phyloP scores from a whole-genome alignment of 495 filamentous ascomycete species.

The Jackrogersella minutella region DNA sequence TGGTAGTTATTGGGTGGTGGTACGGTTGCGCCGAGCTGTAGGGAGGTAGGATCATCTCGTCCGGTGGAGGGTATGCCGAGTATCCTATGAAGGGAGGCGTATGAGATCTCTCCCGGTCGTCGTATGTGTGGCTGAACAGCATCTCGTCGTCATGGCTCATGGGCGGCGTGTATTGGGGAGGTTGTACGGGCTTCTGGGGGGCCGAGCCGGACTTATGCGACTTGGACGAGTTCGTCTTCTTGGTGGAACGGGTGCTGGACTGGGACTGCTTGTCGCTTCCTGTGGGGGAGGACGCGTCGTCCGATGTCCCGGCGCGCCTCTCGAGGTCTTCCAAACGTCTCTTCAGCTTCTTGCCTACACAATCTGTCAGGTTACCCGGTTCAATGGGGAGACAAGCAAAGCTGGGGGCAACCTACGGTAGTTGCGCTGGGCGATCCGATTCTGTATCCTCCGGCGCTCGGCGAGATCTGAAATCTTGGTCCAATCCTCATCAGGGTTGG shows the following conservation, averaged over 20 bases:
- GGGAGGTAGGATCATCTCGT: slow-evolving; percentile 69
- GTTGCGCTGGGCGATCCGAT: slow-evolving; percentile 96
- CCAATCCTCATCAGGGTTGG: slow-evolving; percentile 98
- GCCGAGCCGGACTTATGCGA: slow-evolving; percentile 53
- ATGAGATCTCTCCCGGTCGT: slow-evolving; percentile 67
- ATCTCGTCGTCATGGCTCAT: slow-evolving; percentile 61
- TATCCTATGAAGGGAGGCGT: slow-evolving; percentile 75
- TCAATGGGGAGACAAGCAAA: not conserved
- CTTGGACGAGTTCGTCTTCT: slow-evolving; percentile 54
- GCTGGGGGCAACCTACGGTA: slow-evolving; percentile 76
- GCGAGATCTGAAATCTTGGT: slow-evolving; percentile 98
- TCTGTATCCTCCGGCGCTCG: slow-evolving; percentile 93
- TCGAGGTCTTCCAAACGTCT: slow-evolving; percentile 95
- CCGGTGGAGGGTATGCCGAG: slow-evolving; percentile 71
- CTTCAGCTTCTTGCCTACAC: slow-evolving; percentile 97
- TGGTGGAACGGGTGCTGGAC: slow-evolving; percentile 56
- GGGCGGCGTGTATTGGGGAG: slow-evolving; percentile 72
- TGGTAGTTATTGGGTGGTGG: slow-evolving; percentile 66
- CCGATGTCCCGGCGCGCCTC: slow-evolving; percentile 85
- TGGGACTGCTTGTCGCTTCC: slow-evolving; percentile 60
- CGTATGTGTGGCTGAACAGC: slow-evolving; percentile 55
- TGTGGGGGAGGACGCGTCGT: slow-evolving; percentile 63
- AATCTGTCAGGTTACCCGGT: slow-evolving; percentile 21
- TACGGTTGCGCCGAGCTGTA: slow-evolving; percentile 72
- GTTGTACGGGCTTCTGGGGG: slow-evolving; percentile 61